Conservation (phyloP, 2,329 filamentous ascomycete species). For the Colletotrichum ledebouriae region DNA sequence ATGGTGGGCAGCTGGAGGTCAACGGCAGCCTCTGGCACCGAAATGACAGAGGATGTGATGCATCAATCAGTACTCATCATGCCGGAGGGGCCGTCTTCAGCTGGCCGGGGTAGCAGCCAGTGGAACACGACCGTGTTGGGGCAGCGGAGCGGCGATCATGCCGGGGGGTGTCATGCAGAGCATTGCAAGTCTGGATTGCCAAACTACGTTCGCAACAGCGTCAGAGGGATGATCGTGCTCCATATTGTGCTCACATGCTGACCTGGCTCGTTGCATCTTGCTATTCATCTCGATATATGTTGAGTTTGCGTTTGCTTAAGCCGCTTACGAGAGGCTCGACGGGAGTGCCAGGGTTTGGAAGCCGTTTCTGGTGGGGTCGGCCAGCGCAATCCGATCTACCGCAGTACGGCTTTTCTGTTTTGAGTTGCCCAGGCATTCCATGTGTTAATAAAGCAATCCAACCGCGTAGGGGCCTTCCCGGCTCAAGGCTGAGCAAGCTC, state of each 20-base stretch:
- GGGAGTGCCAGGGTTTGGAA: neutral
- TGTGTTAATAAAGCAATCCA: neutral
- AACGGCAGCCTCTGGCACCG: constrained; percentile 6
- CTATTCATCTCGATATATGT: constrained; percentile 1
- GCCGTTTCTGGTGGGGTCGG: constrained; percentile 10
- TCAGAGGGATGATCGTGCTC: neutral
- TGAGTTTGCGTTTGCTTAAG: neutral
- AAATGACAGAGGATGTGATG: neutral
- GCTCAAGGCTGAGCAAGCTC: neutral
- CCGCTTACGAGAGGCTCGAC: neutral
- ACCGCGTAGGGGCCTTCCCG: too few species aligned
- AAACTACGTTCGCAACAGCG: too few species aligned
- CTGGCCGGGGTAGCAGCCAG: constrained; percentile 24
- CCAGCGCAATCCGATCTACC: constrained; percentile 15
- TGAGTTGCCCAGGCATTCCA: constrained; percentile 8
- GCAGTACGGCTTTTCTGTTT: neutral
- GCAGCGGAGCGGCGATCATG: constrained; percentile 28
- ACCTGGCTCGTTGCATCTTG: too few species aligned
- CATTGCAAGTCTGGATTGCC: too few species aligned
- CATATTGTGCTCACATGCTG: neutral
- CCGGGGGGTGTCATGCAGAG: neutral
- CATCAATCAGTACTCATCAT: constrained; percentile 7
- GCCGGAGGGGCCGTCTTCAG: constrained; percentile 34
- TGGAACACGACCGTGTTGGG: constrained; percentile 21
- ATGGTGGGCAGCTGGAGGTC: constrained; percentile 9